Percentiles rank a stretch among this genome's conserved stretches.
These are phyloP conservation scores for Boletus patriciae DNA, from an alignment of 768 basidiomycete species.

Conservation along the genomic window DNA sequence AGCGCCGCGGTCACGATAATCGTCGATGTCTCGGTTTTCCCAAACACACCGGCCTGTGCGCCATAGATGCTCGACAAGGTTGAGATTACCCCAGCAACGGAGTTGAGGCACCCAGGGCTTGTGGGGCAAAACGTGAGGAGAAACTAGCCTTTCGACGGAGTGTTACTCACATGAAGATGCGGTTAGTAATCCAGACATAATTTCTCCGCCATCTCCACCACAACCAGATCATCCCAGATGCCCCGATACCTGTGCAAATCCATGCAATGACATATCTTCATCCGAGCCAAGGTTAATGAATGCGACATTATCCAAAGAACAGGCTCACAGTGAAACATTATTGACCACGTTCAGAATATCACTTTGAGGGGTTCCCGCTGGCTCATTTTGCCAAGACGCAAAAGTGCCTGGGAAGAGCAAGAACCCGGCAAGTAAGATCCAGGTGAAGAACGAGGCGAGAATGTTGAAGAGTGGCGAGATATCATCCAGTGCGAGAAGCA, in stretches of 20 bases:
- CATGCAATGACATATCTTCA: conserved; percentile 53
- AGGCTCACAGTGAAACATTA: conserved; percentile 47
- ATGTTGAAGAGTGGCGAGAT: conserved; percentile 52
- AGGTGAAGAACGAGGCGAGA: conserved; percentile 58
- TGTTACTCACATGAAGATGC: conserved; percentile 51
- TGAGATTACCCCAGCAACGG: conserved; percentile 55
- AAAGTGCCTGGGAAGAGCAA: conserved; percentile 64
- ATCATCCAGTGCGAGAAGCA: conserved; percentile 60
- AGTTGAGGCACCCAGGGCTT: conserved; percentile 59
- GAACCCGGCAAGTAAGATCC: conserved; percentile 63
- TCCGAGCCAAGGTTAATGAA: conserved; percentile 1
- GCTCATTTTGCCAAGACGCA: conserved; percentile 38
- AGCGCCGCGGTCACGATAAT: conserved; percentile 46
- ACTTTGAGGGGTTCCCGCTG: conserved; percentile 32
- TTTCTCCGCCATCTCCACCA: conserved; percentile 62
- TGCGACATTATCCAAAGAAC: neutral
- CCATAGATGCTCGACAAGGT: conserved; percentile 54
- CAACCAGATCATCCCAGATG: conserved; percentile 53
- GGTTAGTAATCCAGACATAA: conserved; percentile 59
- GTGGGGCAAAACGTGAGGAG: conserved; percentile 5
- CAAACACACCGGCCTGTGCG: conserved; percentile 46
- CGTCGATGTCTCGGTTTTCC: conserved; percentile 44
- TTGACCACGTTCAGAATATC: conserved; percentile 39
- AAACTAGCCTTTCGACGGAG: neutral
- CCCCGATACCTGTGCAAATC: conserved; percentile 55